Base-by-base conservation (phyloP, 2,329 filamentous ascomycete genomes). In the Alternaria sp. region DNA sequence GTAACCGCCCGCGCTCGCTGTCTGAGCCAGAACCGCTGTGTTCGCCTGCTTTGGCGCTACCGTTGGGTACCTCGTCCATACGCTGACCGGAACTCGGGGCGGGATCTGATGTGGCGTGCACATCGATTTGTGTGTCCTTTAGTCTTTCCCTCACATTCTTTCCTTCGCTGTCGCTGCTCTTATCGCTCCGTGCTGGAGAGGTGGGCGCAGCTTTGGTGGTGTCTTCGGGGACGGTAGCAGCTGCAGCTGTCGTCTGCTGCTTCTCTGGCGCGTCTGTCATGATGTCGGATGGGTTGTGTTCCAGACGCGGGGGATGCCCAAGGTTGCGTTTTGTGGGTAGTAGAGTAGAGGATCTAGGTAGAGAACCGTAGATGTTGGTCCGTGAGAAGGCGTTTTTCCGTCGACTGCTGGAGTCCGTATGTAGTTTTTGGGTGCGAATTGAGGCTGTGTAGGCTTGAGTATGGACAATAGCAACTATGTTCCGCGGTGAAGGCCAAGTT, bases 91-190 rank as follows among this genome's bases (percentile, higher is more conserved):
- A 57, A 34, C 39, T 49, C 37, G 62, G 54, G 17, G 52, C 52
- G 51, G 64, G 54, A 34, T 73, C 65, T 14, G 67, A 64, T 17
- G 62, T 61, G 42, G 65, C 42, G 42, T 70, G 67, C 51, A 80
- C 77, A 37, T 82, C 82, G 55, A 88, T 86, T n/a, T 83, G 81
- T 3, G 86, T 86, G 67, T 88, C 83, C 73, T 86, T 84, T 53
- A 89, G 77, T 74, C 87, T 85, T 71, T 88, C 83, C 57, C 86
- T 79, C 36, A 87, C 84, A 8, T 85, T 85, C 59, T 81, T 82
- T 72, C 88, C 85, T 60, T 83, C 81, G 58, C 77, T 78, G 40
- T 82, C 80, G 56, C 74, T 74, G 63, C 74, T 76, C 58, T 66
- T 77, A 61, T 83, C 81, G 57, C 75, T 78, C 36, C 66, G 72